phyloP scores from a whole-genome alignment of 345 rosid genomes.

The Populus pruinosa region DNA sequence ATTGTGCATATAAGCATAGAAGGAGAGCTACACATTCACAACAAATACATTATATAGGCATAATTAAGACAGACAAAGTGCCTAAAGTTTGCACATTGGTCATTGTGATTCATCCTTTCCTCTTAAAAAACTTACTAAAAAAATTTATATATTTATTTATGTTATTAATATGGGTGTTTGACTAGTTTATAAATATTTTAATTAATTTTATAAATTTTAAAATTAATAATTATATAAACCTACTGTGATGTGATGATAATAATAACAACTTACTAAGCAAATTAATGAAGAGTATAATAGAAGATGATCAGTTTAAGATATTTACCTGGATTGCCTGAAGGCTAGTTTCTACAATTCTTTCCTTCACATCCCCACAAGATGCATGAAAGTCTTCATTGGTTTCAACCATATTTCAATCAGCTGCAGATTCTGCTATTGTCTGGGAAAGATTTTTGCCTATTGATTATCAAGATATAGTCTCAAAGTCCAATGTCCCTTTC shows the following conservation, averaged over 20 bases:
- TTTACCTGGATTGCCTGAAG: conserved; percentile 44
- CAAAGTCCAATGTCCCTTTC: conserved; percentile 18
- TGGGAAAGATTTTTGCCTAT: conserved; percentile 64
- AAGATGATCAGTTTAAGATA: not conserved
- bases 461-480: conserved; percentile 26
- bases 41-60: not conserved
- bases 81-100: not conserved
- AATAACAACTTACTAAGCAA: not conserved
- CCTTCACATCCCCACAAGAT: conserved; percentile 61
- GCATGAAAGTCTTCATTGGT: conserved; percentile 42
- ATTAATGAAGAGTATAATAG: conserved; percentile 5
- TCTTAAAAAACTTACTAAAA: not conserved
- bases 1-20: not conserved
- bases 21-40: not conserved
- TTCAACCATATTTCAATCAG: conserved; percentile 49
- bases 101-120: not conserved
- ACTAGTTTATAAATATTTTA: no score
- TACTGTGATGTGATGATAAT: no score
- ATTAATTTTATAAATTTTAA: no score
- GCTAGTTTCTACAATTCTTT: conserved; percentile 50
- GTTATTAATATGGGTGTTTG: no score
- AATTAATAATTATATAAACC: no score
- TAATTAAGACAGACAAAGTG: not conserved
- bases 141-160: no score
- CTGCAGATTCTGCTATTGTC: conserved; percentile 52